Base-by-base conservation (phyloP, 148 eudicot genomes). In the Diospyros lotus region DNA sequence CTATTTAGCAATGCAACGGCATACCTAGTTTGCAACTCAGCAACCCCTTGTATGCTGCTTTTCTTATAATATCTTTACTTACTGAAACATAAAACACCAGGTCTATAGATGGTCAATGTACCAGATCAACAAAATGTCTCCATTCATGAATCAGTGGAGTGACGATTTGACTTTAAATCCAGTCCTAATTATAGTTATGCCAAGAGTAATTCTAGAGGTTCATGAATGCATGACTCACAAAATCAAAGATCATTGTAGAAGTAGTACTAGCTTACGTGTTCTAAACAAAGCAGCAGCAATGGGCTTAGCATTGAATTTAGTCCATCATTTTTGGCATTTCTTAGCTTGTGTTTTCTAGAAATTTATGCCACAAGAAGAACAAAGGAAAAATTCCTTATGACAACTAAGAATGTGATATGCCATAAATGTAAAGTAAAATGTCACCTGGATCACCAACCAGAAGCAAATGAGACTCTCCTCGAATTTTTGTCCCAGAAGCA, bases 401-500 rank as follows among this genome's bases (percentile, higher is more conserved):
- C 9, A 4, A 54, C 28, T 48, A 48, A 48, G 4, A 48, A 48
- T 48, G 17, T 2, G 2, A 68, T 38, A 7, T 10, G 40, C 4
- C 28, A 68, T 55, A 52, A 10, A 44, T 28, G 41, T 11, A 62
- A 71, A 46, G 45, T 41, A 40, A 50, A 75, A 55, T 15, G 58
- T 69, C 79, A 82, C 88, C 98, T 58, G 97, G 98, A 82, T 95
- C 98, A 68, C 98, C 98, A 69, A 95, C 98, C 66, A 95, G 84
- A 80, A 95, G 96, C 78, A 95, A 83, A 87, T 95, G 98, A 58
- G 98, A 95, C 83, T 95, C 97, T 76, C 97, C 98, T 77, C 98
- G 86, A 48, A 95, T 81, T 82, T 92, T 95, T 64, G 97, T 92
- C 77, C 98, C 98, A 50, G 97, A 90, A 83, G 82, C 94, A 88